These are phyloP conservation scores for Tuctoria greenei DNA, from an alignment of 176 grass and related monocot species.

Conservation along the genomic window DNA sequence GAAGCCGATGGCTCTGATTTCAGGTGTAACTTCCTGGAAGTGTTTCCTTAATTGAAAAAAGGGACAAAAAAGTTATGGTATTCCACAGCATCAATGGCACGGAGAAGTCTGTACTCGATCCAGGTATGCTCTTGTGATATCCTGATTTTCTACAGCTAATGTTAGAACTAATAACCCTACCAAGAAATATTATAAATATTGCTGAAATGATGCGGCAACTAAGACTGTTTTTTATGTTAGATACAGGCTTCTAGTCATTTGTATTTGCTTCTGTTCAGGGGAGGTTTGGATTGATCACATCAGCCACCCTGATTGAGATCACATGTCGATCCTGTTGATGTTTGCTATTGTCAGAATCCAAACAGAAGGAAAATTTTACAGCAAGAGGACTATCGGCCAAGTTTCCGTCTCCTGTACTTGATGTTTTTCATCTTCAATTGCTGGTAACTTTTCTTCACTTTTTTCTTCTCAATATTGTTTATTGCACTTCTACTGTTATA, in stretches of 20 bases:
- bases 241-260: background rate
- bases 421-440: background rate
- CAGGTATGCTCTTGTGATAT: background rate
- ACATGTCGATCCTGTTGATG: background rate
- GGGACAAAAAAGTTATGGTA: background rate
- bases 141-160: background rate
- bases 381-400: background rate
- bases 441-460: background rate
- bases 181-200: background rate
- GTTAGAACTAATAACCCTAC: background rate
- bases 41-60: background rate
- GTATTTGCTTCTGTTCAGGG: background rate
- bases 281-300: background rate
- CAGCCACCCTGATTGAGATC: background rate
- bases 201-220: background rate
- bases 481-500: background rate
- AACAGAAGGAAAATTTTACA: background rate
- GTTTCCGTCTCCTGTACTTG: background rate
- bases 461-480: background rate
- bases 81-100: background rate
- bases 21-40: background rate
- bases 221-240: background rate
- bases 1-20: background rate
- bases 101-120: background rate
- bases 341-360: background rate